A percentile compares a stretch with the other conserved stretches of the same genome.
phyloP scores from a whole-genome alignment of 192 early-diverging fungal genomes.

The Entrophospora sp. region DNA sequence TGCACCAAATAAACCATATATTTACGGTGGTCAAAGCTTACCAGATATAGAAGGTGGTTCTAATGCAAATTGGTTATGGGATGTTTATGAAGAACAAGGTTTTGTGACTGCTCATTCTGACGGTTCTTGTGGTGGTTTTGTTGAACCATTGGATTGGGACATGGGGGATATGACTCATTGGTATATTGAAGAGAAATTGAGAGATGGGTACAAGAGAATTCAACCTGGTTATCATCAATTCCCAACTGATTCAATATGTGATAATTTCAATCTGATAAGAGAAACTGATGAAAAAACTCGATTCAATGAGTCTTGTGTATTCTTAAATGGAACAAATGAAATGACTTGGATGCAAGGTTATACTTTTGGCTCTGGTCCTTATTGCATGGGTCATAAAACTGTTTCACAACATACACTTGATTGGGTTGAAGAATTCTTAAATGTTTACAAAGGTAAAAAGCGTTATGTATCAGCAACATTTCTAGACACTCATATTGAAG shows the following conservation, averaged over 20 bases:
- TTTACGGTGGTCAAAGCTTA: too few relatives aligned
- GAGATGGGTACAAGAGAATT: not conserved
- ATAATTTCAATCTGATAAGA: conserved; percentile 21
- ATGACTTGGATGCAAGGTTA: too few relatives aligned
- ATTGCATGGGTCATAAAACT: conserved; percentile 28
- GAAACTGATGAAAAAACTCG: too few relatives aligned
- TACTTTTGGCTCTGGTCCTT: too few relatives aligned
- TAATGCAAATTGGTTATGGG: conserved; percentile 36
- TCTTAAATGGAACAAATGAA: too few relatives aligned
- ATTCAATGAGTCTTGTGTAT: too few relatives aligned
- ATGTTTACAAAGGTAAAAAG: conserved; percentile 18
- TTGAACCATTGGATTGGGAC: conserved; percentile 10
- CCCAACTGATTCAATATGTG: conserved; percentile 22
- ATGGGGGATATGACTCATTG: conserved; percentile 23
- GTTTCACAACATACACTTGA: conserved; percentile 30
- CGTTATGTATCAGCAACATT: conserved; percentile 29
- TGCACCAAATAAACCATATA: too few relatives aligned
- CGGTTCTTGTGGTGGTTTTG: conserved; percentile 29
- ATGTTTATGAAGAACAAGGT: conserved; percentile 28
- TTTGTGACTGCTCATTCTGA: conserved; percentile 29
- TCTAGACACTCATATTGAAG: conserved; percentile 31
- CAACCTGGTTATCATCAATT: conserved; percentile 28
- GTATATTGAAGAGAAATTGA: conserved; percentile 19
- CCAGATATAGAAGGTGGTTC: too few relatives aligned
- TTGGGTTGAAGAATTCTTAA: conserved; percentile 15